A percentile compares a stretch with the other conserved stretches of the same genome.
Evolutionary conservation across 192 early-diverging fungal genomes (phyloP).

Genomic region (Chytriomyces sp.): DNA sequence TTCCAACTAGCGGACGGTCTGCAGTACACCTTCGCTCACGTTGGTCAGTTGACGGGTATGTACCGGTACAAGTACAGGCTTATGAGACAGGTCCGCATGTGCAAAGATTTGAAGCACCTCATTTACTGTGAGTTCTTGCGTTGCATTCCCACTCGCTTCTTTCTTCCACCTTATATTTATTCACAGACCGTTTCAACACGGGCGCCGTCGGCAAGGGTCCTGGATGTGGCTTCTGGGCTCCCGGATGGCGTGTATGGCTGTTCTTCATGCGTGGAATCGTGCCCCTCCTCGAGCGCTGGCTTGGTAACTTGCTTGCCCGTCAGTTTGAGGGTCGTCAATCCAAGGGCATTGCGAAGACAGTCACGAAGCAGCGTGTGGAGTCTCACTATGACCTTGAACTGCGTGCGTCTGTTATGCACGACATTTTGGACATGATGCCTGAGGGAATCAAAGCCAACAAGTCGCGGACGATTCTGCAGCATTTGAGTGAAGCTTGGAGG

Average conservation of each 20-base stretch:
- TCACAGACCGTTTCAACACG: slow-evolving; percentile 82
- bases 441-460: slow-evolving; percentile 98
- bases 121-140: slow-evolving; percentile 66
- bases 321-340: slow-evolving; percentile 98
- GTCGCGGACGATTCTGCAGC: slow-evolving; percentile 92
- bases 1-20: slow-evolving; percentile 99
- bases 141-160: slow-evolving; percentile 2
- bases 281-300: slow-evolving; percentile 96
- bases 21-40: slow-evolving; percentile 98
- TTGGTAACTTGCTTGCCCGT: slow-evolving; percentile 96
- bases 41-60: slow-evolving; percentile 99
- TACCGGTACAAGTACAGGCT: slow-evolving; percentile 98
- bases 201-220: slow-evolving; percentile 98
- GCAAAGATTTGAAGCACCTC: slow-evolving; percentile 93
- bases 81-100: slow-evolving; percentile 96
- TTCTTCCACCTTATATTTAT: too few relatives aligned
- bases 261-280: slow-evolving; percentile 99
- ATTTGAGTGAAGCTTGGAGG: slow-evolving; percentile 90
- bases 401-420: slow-evolving; percentile 97
- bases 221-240: slow-evolving; percentile 98
- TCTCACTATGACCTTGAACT: slow-evolving; percentile 98
- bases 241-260: slow-evolving; percentile 99
- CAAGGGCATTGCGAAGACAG: slow-evolving; percentile 96
- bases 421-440: slow-evolving; percentile 99
- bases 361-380: slow-evolving; percentile 99